Percentiles rank a stretch among this genome's conserved stretches.
Conservation (phyloP, 805 yeast genomes). For the Yueomyces sp. region DNA sequence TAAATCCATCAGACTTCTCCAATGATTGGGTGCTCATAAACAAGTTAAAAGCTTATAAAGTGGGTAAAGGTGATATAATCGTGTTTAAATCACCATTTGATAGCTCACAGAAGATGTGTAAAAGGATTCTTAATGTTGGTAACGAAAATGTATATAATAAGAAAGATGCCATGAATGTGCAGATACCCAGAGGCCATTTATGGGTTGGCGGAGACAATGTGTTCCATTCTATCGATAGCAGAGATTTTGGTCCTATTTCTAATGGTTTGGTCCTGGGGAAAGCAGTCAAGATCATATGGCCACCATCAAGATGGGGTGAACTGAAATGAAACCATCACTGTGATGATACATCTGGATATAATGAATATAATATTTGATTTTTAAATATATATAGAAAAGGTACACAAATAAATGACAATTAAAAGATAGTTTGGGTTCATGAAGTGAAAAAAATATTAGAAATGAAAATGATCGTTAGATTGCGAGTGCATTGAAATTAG, state of each 20-base stretch:
- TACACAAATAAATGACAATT: too few relatives aligned
- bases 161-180: conserved; percentile 45
- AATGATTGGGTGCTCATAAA: conserved; percentile 51
- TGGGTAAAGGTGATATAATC: conserved; percentile 56
- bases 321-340: neutral
- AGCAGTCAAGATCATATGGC: conserved; percentile 60
- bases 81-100: conserved; percentile 70
- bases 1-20: conserved; percentile 50
- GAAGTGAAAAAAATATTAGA: too few relatives aligned
- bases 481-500: too few relatives aligned
- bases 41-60: conserved; percentile 41
- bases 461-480: too few relatives aligned
- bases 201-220: conserved; percentile 95
- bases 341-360: neutral
- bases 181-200: conserved; percentile 64
- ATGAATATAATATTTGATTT: neutral
- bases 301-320: conserved; percentile 39
- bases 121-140: conserved; percentile 62
- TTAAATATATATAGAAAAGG: too few relatives aligned
- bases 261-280: conserved; percentile 70
- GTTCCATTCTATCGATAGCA: conserved; percentile 69
- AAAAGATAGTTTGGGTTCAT: too few relatives aligned
- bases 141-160: conserved; percentile 58
- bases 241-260: conserved; percentile 79
- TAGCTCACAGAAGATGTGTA: conserved; percentile 63